Conservation (phyloP, 257 asterid genomes). For the Nicotiana otophora region DNA sequence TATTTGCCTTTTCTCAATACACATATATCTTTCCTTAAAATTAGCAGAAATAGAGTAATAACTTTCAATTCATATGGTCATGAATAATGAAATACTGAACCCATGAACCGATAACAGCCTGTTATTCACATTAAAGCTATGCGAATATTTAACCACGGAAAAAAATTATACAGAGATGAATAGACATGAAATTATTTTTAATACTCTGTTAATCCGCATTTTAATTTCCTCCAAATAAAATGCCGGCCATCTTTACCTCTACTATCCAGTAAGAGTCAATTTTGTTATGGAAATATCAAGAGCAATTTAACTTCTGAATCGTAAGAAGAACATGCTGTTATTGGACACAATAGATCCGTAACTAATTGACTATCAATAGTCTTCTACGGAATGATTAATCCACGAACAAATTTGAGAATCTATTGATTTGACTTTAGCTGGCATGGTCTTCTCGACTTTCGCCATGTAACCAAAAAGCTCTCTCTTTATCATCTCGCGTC, state of each 20-base stretch:
- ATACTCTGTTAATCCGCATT: not conserved
- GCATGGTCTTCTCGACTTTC: not conserved
- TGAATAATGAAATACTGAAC: not conserved
- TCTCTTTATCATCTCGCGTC: not conserved
- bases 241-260: constrained; percentile 41
- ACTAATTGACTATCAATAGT: not conserved
- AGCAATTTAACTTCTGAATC: not conserved
- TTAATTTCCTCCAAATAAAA: constrained; percentile 36
- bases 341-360: not conserved
- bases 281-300: not conserved
- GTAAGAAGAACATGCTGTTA: not conserved
- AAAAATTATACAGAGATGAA: not conserved
- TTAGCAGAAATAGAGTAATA: constrained; percentile 4
- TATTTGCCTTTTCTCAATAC: constrained; percentile 9
- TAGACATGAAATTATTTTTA: not conserved
- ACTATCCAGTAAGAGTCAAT: not conserved
- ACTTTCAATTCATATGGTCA: not conserved
- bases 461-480: not conserved
- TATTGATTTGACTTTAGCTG: not conserved
- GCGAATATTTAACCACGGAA: not conserved
- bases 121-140: not conserved
- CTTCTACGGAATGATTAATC: not conserved
- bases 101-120: not conserved
- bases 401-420: not conserved
- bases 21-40: constrained; percentile 17